phyloP scores from a whole-genome alignment of 345 rosid genomes.

The Bretschneidera sinensis region DNA sequence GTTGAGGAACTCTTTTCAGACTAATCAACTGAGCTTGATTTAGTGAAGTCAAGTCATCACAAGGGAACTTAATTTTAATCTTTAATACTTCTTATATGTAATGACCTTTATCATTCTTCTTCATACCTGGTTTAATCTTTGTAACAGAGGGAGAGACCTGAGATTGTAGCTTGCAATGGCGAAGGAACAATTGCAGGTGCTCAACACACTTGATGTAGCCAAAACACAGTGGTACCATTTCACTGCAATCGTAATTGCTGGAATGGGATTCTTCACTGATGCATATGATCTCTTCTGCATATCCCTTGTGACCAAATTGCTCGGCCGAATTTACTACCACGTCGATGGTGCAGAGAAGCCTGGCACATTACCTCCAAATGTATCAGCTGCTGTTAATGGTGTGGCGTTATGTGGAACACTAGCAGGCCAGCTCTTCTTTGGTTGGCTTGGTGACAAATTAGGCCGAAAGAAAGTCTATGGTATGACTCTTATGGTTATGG shows the following conservation, averaged over 20 bases:
- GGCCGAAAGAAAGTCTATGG: slow-evolving; percentile 76
- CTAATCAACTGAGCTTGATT: no score
- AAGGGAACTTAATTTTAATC: neutral
- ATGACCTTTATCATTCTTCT: neutral
- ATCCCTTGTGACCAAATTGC: slow-evolving; percentile 76
- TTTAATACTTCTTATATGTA: no score
- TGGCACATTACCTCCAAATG: slow-evolving; percentile 64
- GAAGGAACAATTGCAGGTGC: slow-evolving; percentile 48
- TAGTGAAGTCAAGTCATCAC: no score
- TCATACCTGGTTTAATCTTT: neutral
- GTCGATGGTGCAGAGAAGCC: slow-evolving; percentile 59
- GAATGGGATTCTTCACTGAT: slow-evolving; percentile 87
- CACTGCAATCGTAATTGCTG: slow-evolving; percentile 71
- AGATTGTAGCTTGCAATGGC: slow-evolving; percentile 30
- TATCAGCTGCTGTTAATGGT: slow-evolving; percentile 70
- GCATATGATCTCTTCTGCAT: slow-evolving; percentile 81
- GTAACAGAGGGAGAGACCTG: neutral
- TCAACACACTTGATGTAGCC: slow-evolving; percentile 63
- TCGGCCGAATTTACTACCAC: slow-evolving; percentile 70
- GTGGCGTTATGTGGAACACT: slow-evolving; percentile 72
- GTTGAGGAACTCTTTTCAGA: no score
- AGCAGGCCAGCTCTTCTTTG: slow-evolving; percentile 71
- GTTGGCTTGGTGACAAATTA: slow-evolving; percentile 79
- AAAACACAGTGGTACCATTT: slow-evolving; percentile 86
- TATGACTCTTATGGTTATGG: slow-evolving; percentile 74